Evolutionary conservation across 139 green algal genomes (phyloP), one percentile per base, ranked within the genome.

Genomic region (Ostreobium quekettii): DNA sequence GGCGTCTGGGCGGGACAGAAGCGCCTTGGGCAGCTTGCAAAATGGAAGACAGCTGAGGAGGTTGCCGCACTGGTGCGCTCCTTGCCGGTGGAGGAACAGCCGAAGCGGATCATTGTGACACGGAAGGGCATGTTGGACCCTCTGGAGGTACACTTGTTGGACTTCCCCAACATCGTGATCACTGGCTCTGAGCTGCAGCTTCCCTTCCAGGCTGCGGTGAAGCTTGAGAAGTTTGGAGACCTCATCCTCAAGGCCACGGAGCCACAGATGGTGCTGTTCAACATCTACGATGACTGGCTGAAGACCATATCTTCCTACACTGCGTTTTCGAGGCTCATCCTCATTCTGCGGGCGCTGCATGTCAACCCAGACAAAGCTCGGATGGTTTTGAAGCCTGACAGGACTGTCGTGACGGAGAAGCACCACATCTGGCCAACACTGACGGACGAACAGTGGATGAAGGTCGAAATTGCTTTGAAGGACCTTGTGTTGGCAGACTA

Each of bases 101-200:
- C 95, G 46, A 97, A 97, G 88, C 91, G 95, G 78, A 97, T 99
- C 83, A 99, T 99, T 71, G 92, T 97, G 61, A 96, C 88, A 32
- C 85, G 95, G 67, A 98, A 97, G 80, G 94, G 94, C 75, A 98
- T 99, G 95, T 82, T 99, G 26, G 95, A 99, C 83, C 95, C 95
- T 11, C 81, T 99, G 64, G 95, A 99, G 83, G 94, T 99, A 29
- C 94, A 99, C 78, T 71, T 97, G 71, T 86, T 99, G 31, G 95
- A 99, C 76, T 99, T 98, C 84, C 95, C 95, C 64, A 99, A 99
- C 89, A 99, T 99, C 69, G 94, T 99, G 76, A 97, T 99, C 87
- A 99, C 94, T 0, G 95, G 94, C 47, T 92, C 79, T 24, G 95
- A 99, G 85, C 90, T 99, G 82, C 90, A 97, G 85, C 86, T 99